phyloP scores from a whole-genome alignment of 106 monocot genomes.

The Hemerocallis citrina region DNA sequence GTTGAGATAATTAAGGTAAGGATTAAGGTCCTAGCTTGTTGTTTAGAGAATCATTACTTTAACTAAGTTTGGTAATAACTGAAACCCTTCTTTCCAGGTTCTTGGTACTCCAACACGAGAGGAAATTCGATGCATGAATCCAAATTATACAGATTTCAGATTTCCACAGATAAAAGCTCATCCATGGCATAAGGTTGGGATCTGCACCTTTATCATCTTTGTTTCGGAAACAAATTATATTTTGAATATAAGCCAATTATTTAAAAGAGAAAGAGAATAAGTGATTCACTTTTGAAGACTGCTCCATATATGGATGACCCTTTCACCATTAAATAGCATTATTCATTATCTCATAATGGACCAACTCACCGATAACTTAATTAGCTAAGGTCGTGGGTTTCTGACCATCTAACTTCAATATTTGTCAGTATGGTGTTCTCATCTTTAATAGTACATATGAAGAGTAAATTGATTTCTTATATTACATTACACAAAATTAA shows the following conservation, averaged over 20 bases:
- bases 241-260: background rate
- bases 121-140: slow-evolving; percentile 87
- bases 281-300: background rate
- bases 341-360: background rate
- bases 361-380: background rate
- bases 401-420: too few relatives aligned
- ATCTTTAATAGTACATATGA: too few relatives aligned
- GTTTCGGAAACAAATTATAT: background rate
- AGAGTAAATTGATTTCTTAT: too few relatives aligned
- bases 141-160: slow-evolving; percentile 62
- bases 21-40: background rate
- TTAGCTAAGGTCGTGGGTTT: background rate
- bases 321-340: background rate
- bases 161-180: slow-evolving; percentile 81
- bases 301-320: too few relatives aligned
- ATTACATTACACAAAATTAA: too few relatives aligned
- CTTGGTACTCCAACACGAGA: slow-evolving; percentile 77
- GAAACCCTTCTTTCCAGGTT: slow-evolving; percentile 30
- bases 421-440: too few relatives aligned
- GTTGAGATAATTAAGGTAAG: slow-evolving; percentile 70
- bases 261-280: background rate
- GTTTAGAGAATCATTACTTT: background rate
- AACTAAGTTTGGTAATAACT: background rate
- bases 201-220: background rate
- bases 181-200: slow-evolving; percentile 73